Evolutionary conservation across 2,329 filamentous ascomycete genomes (phyloP), one percentile per base, ranked within the genome.

Genomic region (Thielaviopsis musarum): DNA sequence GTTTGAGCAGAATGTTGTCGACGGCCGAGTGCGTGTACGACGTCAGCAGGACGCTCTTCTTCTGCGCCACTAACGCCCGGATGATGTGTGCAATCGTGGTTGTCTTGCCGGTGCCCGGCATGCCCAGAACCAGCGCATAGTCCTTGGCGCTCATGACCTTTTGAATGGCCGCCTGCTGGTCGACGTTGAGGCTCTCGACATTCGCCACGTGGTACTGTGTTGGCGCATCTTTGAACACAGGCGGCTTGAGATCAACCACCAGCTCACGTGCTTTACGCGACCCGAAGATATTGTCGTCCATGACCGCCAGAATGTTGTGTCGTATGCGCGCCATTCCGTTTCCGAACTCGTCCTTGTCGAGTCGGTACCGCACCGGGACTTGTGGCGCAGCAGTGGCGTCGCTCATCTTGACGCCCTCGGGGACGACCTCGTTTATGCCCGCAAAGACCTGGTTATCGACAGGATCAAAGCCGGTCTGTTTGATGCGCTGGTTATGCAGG

Each of bases 41-140:
- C 0, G 93, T 94, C 49, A 98, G 75, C 6, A 98, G 75, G 15
- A 98, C 90, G 59, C 87, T 95, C 72, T 97, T 97, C 12, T 89
- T 87, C 69, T 95, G 88, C 0, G 85, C 83, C 5, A 93, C 85
- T 30, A 98, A 76, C 0, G 91, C 88, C 52, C 88, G 84, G 66
- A 98, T 97, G 65, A 98, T 96, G 69, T 97, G 91, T 5, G 91
- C 90, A 67, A 98, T 97, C 0, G 93, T 98, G 0, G 93, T 98
- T 2, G 93, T 98, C 71, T 98, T 98, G 61, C 93, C 93, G 0
- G 93, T 98, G 7, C 93, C 93, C 1, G 93, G 93, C 93, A 98
- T 98, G 28, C 93, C 93, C 21, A 98, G 80, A 13, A 98, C 91
- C n/a, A 98, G 77, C 7, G 93, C 91, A 70, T 97, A 98, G 72